phyloP scores from a whole-genome alignment of 2,329 filamentous ascomycete species.

The Nannizzia gypsea region DNA sequence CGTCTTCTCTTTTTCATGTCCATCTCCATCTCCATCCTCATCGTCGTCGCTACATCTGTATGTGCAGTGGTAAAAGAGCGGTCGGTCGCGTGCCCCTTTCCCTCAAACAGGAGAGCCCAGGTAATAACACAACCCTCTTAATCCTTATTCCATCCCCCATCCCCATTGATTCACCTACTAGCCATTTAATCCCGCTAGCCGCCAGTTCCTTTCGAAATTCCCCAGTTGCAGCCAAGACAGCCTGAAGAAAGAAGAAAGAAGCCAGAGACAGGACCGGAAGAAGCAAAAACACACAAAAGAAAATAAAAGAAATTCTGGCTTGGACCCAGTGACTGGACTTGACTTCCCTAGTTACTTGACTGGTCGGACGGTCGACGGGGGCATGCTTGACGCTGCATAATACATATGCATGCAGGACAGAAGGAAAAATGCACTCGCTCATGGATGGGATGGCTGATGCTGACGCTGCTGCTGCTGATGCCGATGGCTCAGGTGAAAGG shows the following conservation, averaged over 20 bases:
- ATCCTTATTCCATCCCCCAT: background rate
- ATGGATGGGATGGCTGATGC: no score
- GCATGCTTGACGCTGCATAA: no score
- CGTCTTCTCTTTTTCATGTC: no score
- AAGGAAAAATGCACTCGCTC: no score
- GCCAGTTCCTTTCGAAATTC: slow-evolving; percentile 5
- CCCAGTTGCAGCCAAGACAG: background rate
- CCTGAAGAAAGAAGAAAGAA: background rate
- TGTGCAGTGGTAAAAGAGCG: background rate
- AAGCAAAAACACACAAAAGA: no score
- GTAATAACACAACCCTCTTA: no score
- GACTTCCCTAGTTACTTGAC: no score
- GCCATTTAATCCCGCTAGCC: background rate
- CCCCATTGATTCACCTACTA: background rate
- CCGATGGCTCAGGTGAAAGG: no score
- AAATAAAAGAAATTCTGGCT: background rate
- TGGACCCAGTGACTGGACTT: no score
- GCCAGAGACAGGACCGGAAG: background rate
- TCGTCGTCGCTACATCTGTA: background rate
- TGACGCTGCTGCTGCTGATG: no score
- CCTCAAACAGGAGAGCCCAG: background rate
- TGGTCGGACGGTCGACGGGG: no score
- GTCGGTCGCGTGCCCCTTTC: background rate
- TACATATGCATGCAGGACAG: background rate
- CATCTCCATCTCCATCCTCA: background rate